Base-by-base conservation (phyloP, 129 eudicot genomes). In the Lactuca sativa region DNA sequence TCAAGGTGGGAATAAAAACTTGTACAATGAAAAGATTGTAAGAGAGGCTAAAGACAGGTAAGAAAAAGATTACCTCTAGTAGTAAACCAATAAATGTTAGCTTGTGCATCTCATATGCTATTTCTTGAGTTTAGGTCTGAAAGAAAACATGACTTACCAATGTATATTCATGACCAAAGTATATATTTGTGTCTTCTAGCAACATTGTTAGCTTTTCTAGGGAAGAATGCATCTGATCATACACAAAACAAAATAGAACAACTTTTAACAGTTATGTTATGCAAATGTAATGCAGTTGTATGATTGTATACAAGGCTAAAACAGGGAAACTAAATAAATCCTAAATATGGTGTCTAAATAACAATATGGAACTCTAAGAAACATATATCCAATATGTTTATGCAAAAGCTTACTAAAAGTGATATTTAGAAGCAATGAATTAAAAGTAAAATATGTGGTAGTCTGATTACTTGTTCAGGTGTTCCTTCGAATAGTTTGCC, bases 401-500 rank as follows among this genome's bases (percentile, higher is more conserved):
- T 16, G 34, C 7, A 25, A 74, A 69, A 70, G 30, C 65, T 62
- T 47, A 70, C 54, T 10, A 21, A 62, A 55, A 68, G 56, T 61
- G 31, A 58, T 33, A 73, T 67, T 33, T 44, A 59, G 8, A 56
- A 56, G 59, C 60, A 25, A 67, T 34, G 62, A 59, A 43, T 75
- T 54, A 69, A 56, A 52, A 67, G 59, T 38, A 49, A 3, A 36
- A 48, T n/a, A 58, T 21, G 25, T 33, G 53, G n/a, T n/a, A n/a
- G 40, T 74, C 36, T 69, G 16, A 33, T 69, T 69, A 91, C 97
- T 89, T 91, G 90, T 77, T 80, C 87, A 38, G 96, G 90, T 18
- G 96, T 86, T 78, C 97, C 97, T 84, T 91, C 97, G 40, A 91
- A 88, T 74, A 91, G 86, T 75, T 84, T 91, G 79, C 97, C 97